phyloP scores from a whole-genome alignment of 306 rosid species.

The Sphenostylis stenocarpa region DNA sequence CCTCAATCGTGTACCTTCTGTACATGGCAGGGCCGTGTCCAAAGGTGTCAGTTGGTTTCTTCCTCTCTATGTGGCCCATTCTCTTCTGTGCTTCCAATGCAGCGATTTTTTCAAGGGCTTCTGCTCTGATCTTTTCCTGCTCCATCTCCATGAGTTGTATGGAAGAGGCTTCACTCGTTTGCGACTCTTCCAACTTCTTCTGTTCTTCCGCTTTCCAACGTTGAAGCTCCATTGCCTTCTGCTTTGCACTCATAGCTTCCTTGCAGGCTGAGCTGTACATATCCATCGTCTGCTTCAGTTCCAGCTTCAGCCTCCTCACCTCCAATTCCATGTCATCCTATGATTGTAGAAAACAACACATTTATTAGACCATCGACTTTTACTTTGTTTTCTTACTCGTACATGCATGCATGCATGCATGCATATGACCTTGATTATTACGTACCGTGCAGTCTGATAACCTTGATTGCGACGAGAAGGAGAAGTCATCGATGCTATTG shows the following conservation, averaged over 20 bases:
- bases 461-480: slow-evolving; percentile 37
- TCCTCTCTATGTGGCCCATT: slow-evolving; percentile 41
- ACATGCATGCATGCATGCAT: too few species aligned
- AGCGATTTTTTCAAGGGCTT: slow-evolving; percentile 57
- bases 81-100: slow-evolving; percentile 59
- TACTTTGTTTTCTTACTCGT: too few species aligned
- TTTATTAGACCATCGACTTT: not conserved
- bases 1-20: slow-evolving; percentile 66
- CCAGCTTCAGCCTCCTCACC: slow-evolving; percentile 78
- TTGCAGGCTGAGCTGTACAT: slow-evolving; percentile 81
- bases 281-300: slow-evolving; percentile 90
- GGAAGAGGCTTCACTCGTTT: slow-evolving; percentile 54
- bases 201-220: slow-evolving; percentile 71
- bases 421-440: too few species aligned
- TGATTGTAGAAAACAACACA: too few species aligned
- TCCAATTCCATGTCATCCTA: slow-evolving; percentile 82
- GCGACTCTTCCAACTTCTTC: slow-evolving; percentile 53
- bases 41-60: not conserved
- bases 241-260: slow-evolving; percentile 68
- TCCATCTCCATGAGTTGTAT: slow-evolving; percentile 58
- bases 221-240: slow-evolving; percentile 73
- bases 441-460: slow-evolving; percentile 34
- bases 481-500: slow-evolving; percentile 34
- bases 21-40: slow-evolving; percentile 38
- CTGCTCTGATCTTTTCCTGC: slow-evolving; percentile 55